phyloP scores from a whole-genome alignment of 148 eudicot genomes.

The Limonium bicolor region DNA sequence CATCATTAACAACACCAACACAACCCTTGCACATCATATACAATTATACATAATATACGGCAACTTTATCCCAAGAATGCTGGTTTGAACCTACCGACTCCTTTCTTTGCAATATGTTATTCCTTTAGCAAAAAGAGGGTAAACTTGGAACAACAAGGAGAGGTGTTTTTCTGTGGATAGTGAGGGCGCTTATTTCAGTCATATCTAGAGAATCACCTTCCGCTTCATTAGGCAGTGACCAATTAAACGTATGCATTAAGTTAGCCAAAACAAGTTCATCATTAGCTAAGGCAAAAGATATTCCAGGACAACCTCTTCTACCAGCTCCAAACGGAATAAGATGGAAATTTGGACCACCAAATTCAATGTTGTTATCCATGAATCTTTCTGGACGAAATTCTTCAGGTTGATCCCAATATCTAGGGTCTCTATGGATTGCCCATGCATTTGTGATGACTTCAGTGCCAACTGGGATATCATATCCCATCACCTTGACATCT shows the following conservation, averaged over 20 bases:
- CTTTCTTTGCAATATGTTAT: too few relatives aligned
- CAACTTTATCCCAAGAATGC: too few relatives aligned
- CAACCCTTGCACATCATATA: too few relatives aligned
- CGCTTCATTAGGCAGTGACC: slow-evolving; percentile 1
- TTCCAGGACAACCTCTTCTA: slow-evolving; percentile 2
- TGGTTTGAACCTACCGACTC: too few relatives aligned
- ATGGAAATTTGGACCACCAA: not conserved
- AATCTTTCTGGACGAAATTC: slow-evolving; percentile 3
- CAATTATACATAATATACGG: too few relatives aligned
- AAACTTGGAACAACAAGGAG: slow-evolving; percentile 25
- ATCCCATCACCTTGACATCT: slow-evolving; percentile 5
- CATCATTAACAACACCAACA: too few relatives aligned
- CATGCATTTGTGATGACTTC: slow-evolving; percentile 2
- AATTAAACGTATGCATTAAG: slow-evolving; percentile 4
- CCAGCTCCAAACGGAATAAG: slow-evolving; percentile 5
- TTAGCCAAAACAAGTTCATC: slow-evolving; percentile 7
- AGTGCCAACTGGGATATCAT: not conserved
- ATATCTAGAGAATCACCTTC: slow-evolving; percentile 14
- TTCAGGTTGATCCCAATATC: slow-evolving; percentile 1
- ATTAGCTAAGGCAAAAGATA: not conserved
- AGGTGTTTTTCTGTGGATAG: slow-evolving; percentile 17
- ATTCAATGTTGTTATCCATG: not conserved
- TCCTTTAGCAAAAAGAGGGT: too few relatives aligned
- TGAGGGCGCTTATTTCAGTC: slow-evolving; percentile 17
- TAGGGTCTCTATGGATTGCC: slow-evolving; percentile 2